Evolutionary conservation across 2,329 filamentous ascomycete species (phyloP).

Genomic region (Dactylonectria macrodidyma): DNA sequence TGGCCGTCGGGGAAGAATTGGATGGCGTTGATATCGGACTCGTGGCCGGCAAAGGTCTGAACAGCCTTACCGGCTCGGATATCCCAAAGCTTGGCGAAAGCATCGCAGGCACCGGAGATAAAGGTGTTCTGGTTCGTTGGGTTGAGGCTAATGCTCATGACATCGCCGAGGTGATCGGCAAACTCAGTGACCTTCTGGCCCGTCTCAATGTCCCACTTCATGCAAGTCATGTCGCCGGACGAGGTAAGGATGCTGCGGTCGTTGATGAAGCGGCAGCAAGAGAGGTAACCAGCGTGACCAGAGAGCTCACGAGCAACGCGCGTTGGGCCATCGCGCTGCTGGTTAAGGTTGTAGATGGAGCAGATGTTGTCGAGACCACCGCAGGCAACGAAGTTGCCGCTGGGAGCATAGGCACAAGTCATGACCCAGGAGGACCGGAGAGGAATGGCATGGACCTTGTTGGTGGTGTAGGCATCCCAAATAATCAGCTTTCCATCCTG

Average conservation of each 20-base stretch:
- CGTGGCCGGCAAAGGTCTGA: slow-evolving; percentile 98
- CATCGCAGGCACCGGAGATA: slow-evolving; percentile 98
- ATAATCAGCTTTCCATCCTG: slow-evolving; percentile 99
- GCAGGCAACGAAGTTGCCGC: slow-evolving; percentile 98
- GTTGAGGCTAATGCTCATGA: slow-evolving; percentile 99
- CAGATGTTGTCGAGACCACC: slow-evolving; percentile 99
- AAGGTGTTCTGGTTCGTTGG: slow-evolving; percentile 99
- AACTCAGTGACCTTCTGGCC: slow-evolving; percentile 98
- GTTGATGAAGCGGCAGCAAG: slow-evolving; percentile 99
- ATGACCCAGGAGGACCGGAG: slow-evolving; percentile 99
- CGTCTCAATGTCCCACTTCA: slow-evolving; percentile 99
- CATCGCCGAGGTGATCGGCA: slow-evolving; percentile 96
- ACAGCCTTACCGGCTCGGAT: slow-evolving; percentile 98
- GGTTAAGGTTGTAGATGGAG: slow-evolving; percentile 99
- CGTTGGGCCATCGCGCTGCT: slow-evolving; percentile 94
- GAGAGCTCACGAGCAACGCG: slow-evolving; percentile 96
- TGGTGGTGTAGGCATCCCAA: slow-evolving; percentile 99
- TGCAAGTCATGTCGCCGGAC: slow-evolving; percentile 99
- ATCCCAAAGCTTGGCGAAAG: slow-evolving; percentile 99
- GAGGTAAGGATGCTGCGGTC: slow-evolving; percentile 98
- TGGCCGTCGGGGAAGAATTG: slow-evolving; percentile 99
- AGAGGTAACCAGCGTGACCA: slow-evolving; percentile 96
- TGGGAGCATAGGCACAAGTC: slow-evolving; percentile 99
- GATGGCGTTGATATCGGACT: slow-evolving; percentile 99
- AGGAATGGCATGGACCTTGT: slow-evolving; percentile 99